phyloP scores from a whole-genome alignment of 768 basidiomycete genomes.

The Termitomyces sp. region DNA sequence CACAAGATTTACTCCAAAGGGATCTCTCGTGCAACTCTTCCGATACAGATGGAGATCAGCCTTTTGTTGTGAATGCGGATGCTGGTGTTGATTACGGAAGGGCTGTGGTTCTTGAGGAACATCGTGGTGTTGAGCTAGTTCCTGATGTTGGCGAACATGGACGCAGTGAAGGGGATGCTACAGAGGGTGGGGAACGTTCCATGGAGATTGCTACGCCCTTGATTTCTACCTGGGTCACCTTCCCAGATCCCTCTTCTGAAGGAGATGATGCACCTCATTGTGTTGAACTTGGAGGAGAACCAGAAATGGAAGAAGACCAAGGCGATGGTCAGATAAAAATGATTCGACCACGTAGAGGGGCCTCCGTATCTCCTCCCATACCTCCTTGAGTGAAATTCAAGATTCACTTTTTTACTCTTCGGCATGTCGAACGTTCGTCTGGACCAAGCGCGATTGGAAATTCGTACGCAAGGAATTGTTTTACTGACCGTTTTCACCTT shows the following conservation, averaged over 20 bases:
- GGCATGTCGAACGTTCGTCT: background rate
- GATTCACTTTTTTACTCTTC: background rate
- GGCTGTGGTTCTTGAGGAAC: background rate
- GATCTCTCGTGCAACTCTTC: background rate
- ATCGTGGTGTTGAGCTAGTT: background rate
- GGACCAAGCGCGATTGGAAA: background rate
- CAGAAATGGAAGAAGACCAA: background rate
- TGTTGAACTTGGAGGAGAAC: background rate
- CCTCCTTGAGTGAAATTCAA: background rate
- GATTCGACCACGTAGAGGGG: conserved; percentile 2
- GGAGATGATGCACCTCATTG: background rate
- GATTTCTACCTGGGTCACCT: conserved; percentile 1
- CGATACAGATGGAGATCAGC: background rate
- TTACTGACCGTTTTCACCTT: background rate
- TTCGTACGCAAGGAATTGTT: background rate
- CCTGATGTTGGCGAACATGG: background rate
- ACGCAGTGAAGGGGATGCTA: background rate
- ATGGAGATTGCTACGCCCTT: conserved; percentile 16
- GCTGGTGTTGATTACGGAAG: background rate
- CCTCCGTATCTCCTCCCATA: background rate
- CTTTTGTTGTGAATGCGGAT: background rate
- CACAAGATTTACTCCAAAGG: background rate
- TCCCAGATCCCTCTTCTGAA: background rate
- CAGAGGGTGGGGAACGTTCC: conserved; percentile 14
- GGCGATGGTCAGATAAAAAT: conserved; percentile 6